A percentile compares a stretch with the other conserved stretches of the same genome.
These are phyloP conservation scores for Brettanomyces naardenensis DNA, from an alignment of 805 yeast species.

Conservation along the genomic window DNA sequence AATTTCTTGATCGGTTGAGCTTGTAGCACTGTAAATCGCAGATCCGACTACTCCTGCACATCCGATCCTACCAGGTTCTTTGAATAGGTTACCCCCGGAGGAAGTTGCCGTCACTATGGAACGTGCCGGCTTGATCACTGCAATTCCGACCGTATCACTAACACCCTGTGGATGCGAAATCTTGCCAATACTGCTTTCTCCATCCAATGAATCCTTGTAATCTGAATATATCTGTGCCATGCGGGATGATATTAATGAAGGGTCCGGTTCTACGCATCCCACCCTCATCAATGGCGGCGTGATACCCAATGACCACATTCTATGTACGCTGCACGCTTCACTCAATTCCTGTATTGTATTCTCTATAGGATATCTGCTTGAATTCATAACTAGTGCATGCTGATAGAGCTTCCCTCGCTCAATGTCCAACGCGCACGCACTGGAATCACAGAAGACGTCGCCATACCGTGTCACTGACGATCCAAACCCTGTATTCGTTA, in stretches of 20 bases:
- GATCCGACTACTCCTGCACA: constrained; percentile 47
- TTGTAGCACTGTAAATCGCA: constrained; percentile 23
- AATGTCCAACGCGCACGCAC: constrained; percentile 21
- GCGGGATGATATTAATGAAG: constrained; percentile 4
- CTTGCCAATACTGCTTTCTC: neutral
- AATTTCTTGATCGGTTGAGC: constrained; percentile 11
- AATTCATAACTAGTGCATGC: constrained; percentile 11
- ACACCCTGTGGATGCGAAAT: constrained; percentile 1
- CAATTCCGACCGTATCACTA: constrained; percentile 39
- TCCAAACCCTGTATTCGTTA: constrained; percentile 46
- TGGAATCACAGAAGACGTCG: constrained; percentile 37
- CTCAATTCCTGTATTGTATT: constrained; percentile 19
- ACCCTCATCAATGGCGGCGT: constrained; percentile 27
- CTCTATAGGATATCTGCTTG: constrained; percentile 24
- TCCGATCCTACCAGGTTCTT: constrained; percentile 42
- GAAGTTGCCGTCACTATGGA: constrained; percentile 29
- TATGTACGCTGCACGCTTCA: constrained; percentile 15
- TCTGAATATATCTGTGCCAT: constrained; percentile 9
- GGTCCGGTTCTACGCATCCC: constrained; percentile 8
- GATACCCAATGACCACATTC: constrained; percentile 16
- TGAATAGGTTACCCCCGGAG: constrained; percentile 48
- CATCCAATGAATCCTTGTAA: constrained; percentile 3
- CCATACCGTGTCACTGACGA: constrained; percentile 35
- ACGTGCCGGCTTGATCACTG: constrained; percentile 14
- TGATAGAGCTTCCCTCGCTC: constrained; percentile 10